Conservation (phyloP, 1,284 basidiomycete species). For the Athelia psychrophila region DNA sequence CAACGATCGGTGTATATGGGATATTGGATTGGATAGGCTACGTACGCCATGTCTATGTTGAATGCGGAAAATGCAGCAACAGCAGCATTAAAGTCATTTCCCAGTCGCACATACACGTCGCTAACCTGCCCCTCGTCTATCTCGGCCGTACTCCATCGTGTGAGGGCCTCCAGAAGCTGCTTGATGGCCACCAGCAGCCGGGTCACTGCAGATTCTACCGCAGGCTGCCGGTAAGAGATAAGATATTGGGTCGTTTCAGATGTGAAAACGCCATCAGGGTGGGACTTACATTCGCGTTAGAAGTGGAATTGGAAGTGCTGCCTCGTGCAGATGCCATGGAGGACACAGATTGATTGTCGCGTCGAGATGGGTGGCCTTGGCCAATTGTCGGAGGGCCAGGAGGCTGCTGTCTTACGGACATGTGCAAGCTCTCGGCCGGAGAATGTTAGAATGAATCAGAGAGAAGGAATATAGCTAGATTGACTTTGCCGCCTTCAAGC, state of each 20-base stretch:
- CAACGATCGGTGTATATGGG: conserved; percentile 13
- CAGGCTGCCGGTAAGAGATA: conserved; percentile 42
- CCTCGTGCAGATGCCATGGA: conserved; percentile 32
- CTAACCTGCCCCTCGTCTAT: conserved; percentile 86
- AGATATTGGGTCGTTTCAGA: background rate
- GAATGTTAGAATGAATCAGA: background rate
- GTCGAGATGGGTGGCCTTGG: conserved; percentile 38
- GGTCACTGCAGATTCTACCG: conserved; percentile 91
- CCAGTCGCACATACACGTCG: conserved; percentile 94
- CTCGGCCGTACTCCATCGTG: conserved; percentile 80
- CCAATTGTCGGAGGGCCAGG: conserved; percentile 9
- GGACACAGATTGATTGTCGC: conserved; percentile 42
- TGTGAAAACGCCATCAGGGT: background rate
- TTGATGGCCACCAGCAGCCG: conserved; percentile 94
- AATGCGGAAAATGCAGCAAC: conserved; percentile 86
- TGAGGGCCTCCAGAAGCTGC: conserved; percentile 88
- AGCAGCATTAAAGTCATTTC: conserved; percentile 96
- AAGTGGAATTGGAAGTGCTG: conserved; percentile 22
- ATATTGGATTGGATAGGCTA: conserved; percentile 18
- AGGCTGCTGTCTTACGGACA: conserved; percentile 14
- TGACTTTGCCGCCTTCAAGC: background rate
- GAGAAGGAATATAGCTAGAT: background rate
- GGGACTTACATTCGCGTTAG: conserved; percentile 22
- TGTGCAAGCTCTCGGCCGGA: conserved; percentile 6
- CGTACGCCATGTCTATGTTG: conserved; percentile 90